A percentile compares a stretch with the other conserved stretches of the same genome.
phyloP scores from a whole-genome alignment of 1,284 basidiomycete genomes.

The Apiotrichum veenhuisii region DNA sequence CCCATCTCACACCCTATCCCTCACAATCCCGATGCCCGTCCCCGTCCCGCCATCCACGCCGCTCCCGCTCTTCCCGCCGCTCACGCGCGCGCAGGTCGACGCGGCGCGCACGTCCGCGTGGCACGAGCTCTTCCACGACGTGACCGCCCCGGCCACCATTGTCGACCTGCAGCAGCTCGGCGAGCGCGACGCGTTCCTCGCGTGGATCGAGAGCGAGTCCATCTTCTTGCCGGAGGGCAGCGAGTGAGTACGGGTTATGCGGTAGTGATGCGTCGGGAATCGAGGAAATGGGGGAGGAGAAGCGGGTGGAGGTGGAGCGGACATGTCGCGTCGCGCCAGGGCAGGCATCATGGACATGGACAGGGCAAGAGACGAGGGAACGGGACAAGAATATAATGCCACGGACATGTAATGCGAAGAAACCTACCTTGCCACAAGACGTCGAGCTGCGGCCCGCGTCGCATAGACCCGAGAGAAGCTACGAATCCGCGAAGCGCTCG shows the following conservation, averaged over 20 bases:
- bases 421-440: too few relatives aligned
- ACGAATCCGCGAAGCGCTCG: too few relatives aligned
- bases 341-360: too few relatives aligned
- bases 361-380: too few relatives aligned
- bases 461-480: too few relatives aligned
- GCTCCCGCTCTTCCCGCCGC: conserved; percentile 6
- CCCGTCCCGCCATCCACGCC: conserved; percentile 1
- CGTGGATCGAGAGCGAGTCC: conserved; percentile 44
- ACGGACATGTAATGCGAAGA: too few relatives aligned
- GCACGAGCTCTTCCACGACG: conserved; percentile 69
- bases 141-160: conserved; percentile 73
- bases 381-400: too few relatives aligned
- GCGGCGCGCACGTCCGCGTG: conserved; percentile 81
- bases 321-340: too few relatives aligned
- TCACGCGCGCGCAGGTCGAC: conserved; percentile 41
- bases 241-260: conserved; percentile 11
- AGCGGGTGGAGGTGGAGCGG: too few relatives aligned
- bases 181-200: conserved; percentile 75
- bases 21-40: conserved; percentile 15
- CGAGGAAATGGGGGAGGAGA: too few relatives aligned
- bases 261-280: too few relatives aligned
- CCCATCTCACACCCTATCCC: neutral
- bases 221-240: conserved; percentile 57
- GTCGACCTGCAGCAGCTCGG: conserved; percentile 77
- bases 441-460: too few relatives aligned